These are phyloP conservation scores for Metschnikowia lochheadii DNA, from an alignment of 805 yeast species.

Conservation along the genomic window DNA sequence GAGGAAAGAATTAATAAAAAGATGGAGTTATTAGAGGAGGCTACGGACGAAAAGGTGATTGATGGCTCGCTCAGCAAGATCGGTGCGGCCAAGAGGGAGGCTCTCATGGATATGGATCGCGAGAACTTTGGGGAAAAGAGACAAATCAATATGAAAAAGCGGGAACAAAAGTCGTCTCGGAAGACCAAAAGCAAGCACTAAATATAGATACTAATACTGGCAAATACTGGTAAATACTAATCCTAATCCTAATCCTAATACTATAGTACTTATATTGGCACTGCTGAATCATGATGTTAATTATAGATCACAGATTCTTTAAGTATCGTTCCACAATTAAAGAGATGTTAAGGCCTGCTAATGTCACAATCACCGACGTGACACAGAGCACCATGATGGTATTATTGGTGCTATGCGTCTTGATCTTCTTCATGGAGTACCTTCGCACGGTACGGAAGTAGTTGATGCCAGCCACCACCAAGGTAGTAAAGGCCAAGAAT, in stretches of 20 bases:
- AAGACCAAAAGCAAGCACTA: neutral
- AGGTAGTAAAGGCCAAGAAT: constrained; percentile 33
- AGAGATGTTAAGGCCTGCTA: constrained; percentile 33
- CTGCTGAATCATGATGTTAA: too few species aligned
- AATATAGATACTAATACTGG: too few species aligned
- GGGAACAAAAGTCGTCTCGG: constrained; percentile 8
- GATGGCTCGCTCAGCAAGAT: constrained; percentile 65
- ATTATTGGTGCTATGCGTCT: constrained; percentile 31
- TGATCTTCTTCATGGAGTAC: constrained; percentile 40
- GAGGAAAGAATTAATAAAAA: constrained; percentile 79
- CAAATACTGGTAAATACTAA: too few species aligned
- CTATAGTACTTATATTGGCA: too few species aligned
- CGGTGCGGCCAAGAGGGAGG: constrained; percentile 83
- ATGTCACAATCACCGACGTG: constrained; percentile 29
- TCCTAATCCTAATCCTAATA: too few species aligned
- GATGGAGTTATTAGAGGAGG: constrained; percentile 68
- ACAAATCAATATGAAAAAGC: constrained; percentile 46
- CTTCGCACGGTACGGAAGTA: constrained; percentile 43
- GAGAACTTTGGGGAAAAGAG: constrained; percentile 80
- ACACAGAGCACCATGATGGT: constrained; percentile 31
- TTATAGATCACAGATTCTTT: neutral
- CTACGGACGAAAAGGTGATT: constrained; percentile 74
- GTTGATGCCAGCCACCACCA: constrained; percentile 37
- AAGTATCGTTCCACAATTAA: constrained; percentile 19
- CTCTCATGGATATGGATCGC: constrained; percentile 88